These are phyloP conservation scores for Pyrenophora tritici-repentis DNA, from an alignment of 2,329 filamentous ascomycete species.

Conservation along the genomic window DNA sequence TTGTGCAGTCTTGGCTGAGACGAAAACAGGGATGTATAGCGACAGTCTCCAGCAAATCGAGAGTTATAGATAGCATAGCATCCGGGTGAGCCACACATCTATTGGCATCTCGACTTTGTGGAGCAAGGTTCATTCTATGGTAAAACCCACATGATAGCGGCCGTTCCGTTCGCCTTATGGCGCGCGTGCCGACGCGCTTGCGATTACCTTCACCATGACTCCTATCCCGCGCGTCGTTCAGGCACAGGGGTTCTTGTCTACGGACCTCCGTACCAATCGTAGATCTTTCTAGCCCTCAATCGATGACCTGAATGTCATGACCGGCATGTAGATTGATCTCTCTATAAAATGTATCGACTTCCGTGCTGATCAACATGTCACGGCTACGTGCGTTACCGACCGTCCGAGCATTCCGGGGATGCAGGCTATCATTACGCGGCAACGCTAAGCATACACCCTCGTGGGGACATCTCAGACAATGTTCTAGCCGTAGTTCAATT, in stretches of 20 bases:
- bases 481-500: conserved; percentile 1
- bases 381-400: conserved; percentile 3
- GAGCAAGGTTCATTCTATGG: neutral
- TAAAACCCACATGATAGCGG: conserved; percentile 4
- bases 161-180: conserved; percentile 38
- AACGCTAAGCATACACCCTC: neutral
- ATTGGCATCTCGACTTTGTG: no score
- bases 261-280: conserved; percentile 2
- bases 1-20: no score
- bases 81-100: no score
- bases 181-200: conserved; percentile 44
- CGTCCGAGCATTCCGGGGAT: neutral
- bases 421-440: conserved; percentile 4
- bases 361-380: conserved; percentile 1
- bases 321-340: neutral
- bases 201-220: neutral
- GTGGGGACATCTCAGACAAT: neutral
- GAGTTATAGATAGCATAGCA: no score
- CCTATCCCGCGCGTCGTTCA: conserved; percentile 6
- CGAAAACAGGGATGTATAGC: no score
- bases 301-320: neutral
- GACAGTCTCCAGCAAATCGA: no score
- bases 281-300: neutral
- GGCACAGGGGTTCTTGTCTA: neutral
- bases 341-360: conserved; percentile 3